phyloP scores from a whole-genome alignment of 2,329 filamentous ascomycete genomes.

The Monosporascus cannonballus region DNA sequence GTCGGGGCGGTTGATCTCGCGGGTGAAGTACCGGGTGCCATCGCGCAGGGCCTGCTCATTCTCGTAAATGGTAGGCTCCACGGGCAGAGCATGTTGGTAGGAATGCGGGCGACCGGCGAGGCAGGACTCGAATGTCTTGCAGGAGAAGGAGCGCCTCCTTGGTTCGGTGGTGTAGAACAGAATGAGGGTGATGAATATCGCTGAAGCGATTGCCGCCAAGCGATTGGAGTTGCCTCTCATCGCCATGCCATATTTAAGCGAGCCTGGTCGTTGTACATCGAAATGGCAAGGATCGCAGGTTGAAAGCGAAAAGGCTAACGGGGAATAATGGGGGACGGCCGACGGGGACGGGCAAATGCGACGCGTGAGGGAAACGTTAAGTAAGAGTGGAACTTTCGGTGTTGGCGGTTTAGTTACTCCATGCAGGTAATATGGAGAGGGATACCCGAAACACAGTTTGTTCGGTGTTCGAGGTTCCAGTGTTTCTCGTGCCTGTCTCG shows the following conservation, averaged over 20 bases:
- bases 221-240: constrained; percentile 10
- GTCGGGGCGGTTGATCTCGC: constrained; percentile 13
- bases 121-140: constrained; percentile 20
- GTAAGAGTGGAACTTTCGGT: no score
- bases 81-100: constrained; percentile 15
- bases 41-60: constrained; percentile 18
- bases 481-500: no score
- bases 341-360: no score
- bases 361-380: no score
- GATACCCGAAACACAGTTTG: no score
- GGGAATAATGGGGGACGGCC: no score
- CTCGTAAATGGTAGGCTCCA: constrained; percentile 9
- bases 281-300: neutral
- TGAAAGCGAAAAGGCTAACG: no score
- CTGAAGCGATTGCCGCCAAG: constrained; percentile 8
- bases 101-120: constrained; percentile 13
- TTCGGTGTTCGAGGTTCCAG: no score
- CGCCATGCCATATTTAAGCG: constrained; percentile 10
- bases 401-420: no score
- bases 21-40: constrained; percentile 17
- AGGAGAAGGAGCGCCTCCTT: constrained; percentile 20
- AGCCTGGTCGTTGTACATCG: neutral
- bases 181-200: constrained; percentile 13
- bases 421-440: no score
- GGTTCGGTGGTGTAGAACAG: constrained; percentile 21